These are phyloP conservation scores for Phytopythium kandeliae DNA, from an alignment of 352 stramenopile genomes.

Conservation along the genomic window DNA sequence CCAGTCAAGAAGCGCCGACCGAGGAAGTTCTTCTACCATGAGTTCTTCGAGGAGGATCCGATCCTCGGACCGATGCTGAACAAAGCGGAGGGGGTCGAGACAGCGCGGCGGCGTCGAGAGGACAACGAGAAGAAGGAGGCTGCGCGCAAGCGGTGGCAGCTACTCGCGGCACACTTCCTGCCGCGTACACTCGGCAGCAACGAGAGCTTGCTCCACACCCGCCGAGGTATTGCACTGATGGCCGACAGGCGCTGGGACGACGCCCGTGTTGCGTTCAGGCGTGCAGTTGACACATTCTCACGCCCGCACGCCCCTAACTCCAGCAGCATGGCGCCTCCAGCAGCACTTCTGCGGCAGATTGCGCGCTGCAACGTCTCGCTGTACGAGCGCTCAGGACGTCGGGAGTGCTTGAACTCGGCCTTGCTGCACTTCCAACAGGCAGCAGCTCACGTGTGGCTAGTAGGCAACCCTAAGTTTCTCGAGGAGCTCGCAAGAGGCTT, in stretches of 20 bases:
- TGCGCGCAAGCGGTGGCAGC: slow-evolving; percentile 34
- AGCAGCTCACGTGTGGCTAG: slow-evolving; percentile 33
- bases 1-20: slow-evolving; percentile 35
- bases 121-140: slow-evolving; percentile 15
- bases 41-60: slow-evolving; percentile 62
- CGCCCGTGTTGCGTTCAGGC: slow-evolving; percentile 9
- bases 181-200: slow-evolving; percentile 23
- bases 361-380: slow-evolving; percentile 33
- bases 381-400: slow-evolving; percentile 24
- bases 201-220: slow-evolving; percentile 9
- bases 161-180: slow-evolving; percentile 38
- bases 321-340: slow-evolving; percentile 12
- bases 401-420: slow-evolving; percentile 29
- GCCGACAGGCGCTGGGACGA: slow-evolving; percentile 17
- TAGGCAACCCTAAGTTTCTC: slow-evolving; percentile 47
- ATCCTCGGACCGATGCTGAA: slow-evolving; percentile 23
- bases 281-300: slow-evolving; percentile 7
- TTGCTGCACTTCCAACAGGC: slow-evolving; percentile 46
- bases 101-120: slow-evolving; percentile 4
- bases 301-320: not conserved
- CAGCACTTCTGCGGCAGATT: slow-evolving; percentile 34
- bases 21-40: slow-evolving; percentile 64
- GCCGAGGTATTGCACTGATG: slow-evolving; percentile 41
- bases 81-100: slow-evolving; percentile 4
- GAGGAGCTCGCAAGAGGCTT: slow-evolving; percentile 51